Base-by-base conservation (phyloP, 345 rosid species). In the Cardamine chenopodiifolia region DNA sequence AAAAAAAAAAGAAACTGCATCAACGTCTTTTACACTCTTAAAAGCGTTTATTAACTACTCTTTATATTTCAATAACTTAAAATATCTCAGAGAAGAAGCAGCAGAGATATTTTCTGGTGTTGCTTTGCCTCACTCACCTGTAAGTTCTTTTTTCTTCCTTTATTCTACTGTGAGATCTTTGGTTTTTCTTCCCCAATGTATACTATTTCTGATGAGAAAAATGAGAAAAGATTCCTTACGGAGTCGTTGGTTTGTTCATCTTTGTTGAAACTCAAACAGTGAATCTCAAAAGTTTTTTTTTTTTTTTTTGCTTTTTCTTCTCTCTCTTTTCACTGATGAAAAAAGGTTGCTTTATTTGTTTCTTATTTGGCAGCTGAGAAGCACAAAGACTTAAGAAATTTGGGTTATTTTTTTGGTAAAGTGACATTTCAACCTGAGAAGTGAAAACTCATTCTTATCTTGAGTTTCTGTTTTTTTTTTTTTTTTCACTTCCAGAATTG, bases 11-110 rank as follows among this genome's bases (percentile, higher is more conserved):
- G 7, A 32, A 66, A 71, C 73, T 22, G 35, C 52, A 53, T 57
- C 66, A 57, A 50, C 52, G 64, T 59, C 28, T 59, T 35, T 59
- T 12, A 59, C 57, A 23, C 69, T 20, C 50, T 59, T 63, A 15
- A 44, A 45, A 62, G 65, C 66, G 45, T 76, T 76, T 70, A 62
- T 34, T 62, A 76, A 76, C 80, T 76, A 42, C 70, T 39, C 50
- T 40, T 40, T 20, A 12, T 39, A 25, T 55, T 10, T 28, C n/a
- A 4, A 20, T 17, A 72, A 45, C 49, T 45, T n/a, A 2, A 39
- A 29, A 10, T 17, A 20, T 63, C 50, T 68, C 56, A 59, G 4
- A 26, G 49, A 39, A 29, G 40, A 23, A 25, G 67, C 13, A 29
- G 58, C 40, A 31, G 70, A 42, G 74, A 53, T 52, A 42, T 13